Conservation (phyloP, 148 eudicot species). For the Chenopodium berlandieri region DNA sequence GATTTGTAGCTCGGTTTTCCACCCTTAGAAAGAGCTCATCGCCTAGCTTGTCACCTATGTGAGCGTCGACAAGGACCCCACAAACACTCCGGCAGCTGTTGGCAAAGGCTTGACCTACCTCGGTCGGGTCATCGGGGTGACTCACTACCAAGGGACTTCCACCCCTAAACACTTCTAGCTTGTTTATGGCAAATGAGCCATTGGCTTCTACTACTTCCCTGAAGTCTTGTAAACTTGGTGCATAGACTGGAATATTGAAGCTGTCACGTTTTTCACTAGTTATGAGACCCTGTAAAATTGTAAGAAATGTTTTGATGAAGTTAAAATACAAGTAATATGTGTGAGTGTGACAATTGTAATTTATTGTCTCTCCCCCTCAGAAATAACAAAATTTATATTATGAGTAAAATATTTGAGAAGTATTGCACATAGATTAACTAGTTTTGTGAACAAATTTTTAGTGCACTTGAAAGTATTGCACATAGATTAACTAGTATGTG, state of each 20-base stretch:
- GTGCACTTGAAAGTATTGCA: background rate
- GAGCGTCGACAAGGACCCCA: constrained; percentile 92
- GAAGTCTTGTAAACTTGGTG: constrained; percentile 79
- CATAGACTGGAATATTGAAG: constrained; percentile 92
- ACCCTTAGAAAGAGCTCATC: constrained; percentile 68
- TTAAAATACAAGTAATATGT: background rate
- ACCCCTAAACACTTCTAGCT: constrained; percentile 74
- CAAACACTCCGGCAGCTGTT: constrained; percentile 73
- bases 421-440: background rate
- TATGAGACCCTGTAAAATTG: constrained; percentile 51
- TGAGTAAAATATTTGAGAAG: background rate
- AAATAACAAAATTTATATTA: background rate
- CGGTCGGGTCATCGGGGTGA: constrained; percentile 61
- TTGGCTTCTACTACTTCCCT: constrained; percentile 79
- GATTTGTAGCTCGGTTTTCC: constrained; percentile 51
- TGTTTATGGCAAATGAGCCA: constrained; percentile 64
- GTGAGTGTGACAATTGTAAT: background rate
- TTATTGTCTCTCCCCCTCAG: background rate
- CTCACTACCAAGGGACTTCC: constrained; percentile 90
- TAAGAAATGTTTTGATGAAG: background rate
- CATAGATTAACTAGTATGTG: background rate
- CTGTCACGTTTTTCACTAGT: constrained; percentile 73
- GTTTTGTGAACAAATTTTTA: background rate
- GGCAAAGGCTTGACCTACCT: constrained; percentile 78
- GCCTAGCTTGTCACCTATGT: constrained; percentile 70